Conservation (phyloP, 2,329 filamentous ascomycete species). For the Colletotrichum camelliae region DNA sequence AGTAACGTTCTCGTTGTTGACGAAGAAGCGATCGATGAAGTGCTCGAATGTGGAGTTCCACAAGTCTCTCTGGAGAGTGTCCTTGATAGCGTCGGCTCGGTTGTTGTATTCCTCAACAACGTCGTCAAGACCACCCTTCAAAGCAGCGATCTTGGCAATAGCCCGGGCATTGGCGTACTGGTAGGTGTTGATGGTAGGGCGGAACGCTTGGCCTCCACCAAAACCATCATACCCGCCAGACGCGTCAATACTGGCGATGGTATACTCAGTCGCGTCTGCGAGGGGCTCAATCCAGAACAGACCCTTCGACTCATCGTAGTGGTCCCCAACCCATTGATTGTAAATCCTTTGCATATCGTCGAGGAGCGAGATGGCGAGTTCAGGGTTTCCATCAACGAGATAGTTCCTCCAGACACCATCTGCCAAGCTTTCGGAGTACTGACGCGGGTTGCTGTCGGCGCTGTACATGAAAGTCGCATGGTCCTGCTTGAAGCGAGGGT, state of each 20-base stretch:
- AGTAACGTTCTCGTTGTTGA: conserved; percentile 39
- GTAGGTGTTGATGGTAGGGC: conserved; percentile 48
- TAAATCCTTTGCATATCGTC: conserved; percentile 43
- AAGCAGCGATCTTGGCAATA: conserved; percentile 39
- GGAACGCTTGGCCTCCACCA: conserved; percentile 44
- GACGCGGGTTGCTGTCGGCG: conserved; percentile 23
- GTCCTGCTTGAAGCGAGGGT: conserved; percentile 42
- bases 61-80: conserved; percentile 37
- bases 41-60: conserved; percentile 43
- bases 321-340: conserved; percentile 40
- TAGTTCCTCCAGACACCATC: conserved; percentile 25
- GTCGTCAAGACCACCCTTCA: conserved; percentile 36
- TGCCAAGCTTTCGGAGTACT: conserved; percentile 16
- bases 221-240: conserved; percentile 30
- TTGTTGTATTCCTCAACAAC: conserved; percentile 30
- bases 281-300: conserved; percentile 48
- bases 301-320: conserved; percentile 36
- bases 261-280: conserved; percentile 48
- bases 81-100: conserved; percentile 37
- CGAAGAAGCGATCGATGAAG: conserved; percentile 42
- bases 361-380: conserved; percentile 41
- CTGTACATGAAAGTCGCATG: conserved; percentile 27
- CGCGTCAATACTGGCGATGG: conserved; percentile 29
- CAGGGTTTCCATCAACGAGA: conserved; percentile 41
- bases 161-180: conserved; percentile 47